Conservation (phyloP, 345 rosid genomes). For the Geranium brycei region DNA sequence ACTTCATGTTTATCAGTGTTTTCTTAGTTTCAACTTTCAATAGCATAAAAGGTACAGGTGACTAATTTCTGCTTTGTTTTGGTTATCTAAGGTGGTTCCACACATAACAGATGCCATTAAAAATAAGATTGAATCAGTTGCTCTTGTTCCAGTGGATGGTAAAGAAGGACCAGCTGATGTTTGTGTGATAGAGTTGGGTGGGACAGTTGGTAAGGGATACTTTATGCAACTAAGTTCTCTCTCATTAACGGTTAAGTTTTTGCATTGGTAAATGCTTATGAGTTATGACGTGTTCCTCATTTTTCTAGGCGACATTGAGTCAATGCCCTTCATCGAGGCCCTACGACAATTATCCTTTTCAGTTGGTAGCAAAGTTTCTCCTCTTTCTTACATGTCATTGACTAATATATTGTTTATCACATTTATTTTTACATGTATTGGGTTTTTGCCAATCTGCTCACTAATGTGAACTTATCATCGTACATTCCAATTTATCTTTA, state of each 20-base stretch:
- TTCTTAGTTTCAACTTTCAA: background rate
- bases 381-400: background rate
- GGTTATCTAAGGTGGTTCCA: conserved; percentile 65
- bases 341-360: conserved; percentile 82
- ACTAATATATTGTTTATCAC: background rate
- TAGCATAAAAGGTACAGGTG: conserved; percentile 1
- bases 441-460: background rate
- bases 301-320: conserved; percentile 78
- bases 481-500: conserved; percentile 20
- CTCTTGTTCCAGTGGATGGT: conserved; percentile 83
- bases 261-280: background rate
- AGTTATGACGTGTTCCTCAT: background rate
- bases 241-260: conserved; percentile 1
- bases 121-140: conserved; percentile 68
- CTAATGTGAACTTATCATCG: background rate
- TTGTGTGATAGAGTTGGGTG: conserved; percentile 97
- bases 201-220: conserved; percentile 75
- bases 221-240: background rate
- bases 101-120: conserved; percentile 92
- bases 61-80: conserved; percentile 5
- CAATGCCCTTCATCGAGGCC: conserved; percentile 97
- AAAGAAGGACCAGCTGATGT: conserved; percentile 75
- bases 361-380: conserved; percentile 39
- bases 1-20: conserved; percentile 1
- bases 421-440: background rate